Evolutionary conservation across 2,329 filamentous ascomycete species (phyloP).

Genomic region (Hypoxylon sp.): DNA sequence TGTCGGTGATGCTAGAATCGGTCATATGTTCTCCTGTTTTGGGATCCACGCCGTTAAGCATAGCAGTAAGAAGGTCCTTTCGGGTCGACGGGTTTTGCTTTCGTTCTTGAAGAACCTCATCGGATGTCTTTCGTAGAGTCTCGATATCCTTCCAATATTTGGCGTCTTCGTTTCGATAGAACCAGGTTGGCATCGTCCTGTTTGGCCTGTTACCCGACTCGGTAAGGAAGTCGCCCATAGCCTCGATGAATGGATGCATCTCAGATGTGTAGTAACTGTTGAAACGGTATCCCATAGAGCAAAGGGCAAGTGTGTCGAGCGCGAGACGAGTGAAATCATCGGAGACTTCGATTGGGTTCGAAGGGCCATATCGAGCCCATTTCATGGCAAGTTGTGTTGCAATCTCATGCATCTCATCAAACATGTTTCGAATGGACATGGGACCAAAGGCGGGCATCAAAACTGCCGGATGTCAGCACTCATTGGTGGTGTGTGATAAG

Average conservation of each 20-base stretch:
- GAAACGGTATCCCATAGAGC: slow-evolving; percentile 76
- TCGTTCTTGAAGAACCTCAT: slow-evolving; percentile 68
- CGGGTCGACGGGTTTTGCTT: slow-evolving; percentile 62
- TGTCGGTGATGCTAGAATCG: slow-evolving; percentile 70
- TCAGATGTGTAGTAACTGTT: slow-evolving; percentile 76
- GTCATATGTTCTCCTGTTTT: slow-evolving; percentile 72
- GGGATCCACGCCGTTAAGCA: slow-evolving; percentile 73
- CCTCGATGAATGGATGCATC: slow-evolving; percentile 73
- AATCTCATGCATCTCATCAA: slow-evolving; percentile 74
- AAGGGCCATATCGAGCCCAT: slow-evolving; percentile 70
- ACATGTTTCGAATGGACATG: slow-evolving; percentile 73
- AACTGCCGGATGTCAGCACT: slow-evolving; percentile 69
- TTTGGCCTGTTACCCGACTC: slow-evolving; percentile 62
- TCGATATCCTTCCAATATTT: slow-evolving; percentile 65
- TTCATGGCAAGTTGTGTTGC: slow-evolving; percentile 72
- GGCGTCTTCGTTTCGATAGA: slow-evolving; percentile 58
- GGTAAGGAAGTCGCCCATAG: slow-evolving; percentile 70
- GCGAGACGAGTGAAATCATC: slow-evolving; percentile 61
- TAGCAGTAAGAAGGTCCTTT: slow-evolving; percentile 74
- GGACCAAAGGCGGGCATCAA: slow-evolving; percentile 74
- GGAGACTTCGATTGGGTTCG: slow-evolving; percentile 61
- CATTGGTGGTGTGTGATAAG: background rate
- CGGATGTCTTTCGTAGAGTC: slow-evolving; percentile 62
- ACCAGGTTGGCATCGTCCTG: slow-evolving; percentile 58
- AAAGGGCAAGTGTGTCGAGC: slow-evolving; percentile 76